phyloP scores from a whole-genome alignment of 768 basidiomycete genomes.

The Xerocomellus chrysenteron region DNA sequence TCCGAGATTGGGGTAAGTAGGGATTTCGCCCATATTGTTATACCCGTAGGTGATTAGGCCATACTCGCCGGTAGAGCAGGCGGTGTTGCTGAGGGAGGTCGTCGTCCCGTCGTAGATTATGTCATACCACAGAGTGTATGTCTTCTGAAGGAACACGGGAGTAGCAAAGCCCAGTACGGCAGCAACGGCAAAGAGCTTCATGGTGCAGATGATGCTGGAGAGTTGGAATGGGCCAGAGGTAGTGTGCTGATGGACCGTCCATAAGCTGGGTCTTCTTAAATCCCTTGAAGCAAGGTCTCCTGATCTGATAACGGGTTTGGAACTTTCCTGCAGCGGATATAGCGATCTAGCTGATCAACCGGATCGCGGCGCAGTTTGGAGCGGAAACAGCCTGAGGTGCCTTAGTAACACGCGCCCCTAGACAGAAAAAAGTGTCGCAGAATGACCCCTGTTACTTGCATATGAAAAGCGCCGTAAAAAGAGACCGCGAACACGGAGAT shows the following conservation, averaged over 20 bases:
- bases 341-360: too few species aligned
- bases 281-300: not conserved
- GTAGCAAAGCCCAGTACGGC: slow-evolving; percentile 7
- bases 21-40: not conserved
- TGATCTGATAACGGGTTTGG: not conserved
- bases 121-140: slow-evolving; percentile 44
- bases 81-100: slow-evolving; percentile 41
- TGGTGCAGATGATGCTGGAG: not conserved
- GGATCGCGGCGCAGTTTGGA: too few species aligned
- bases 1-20: not conserved
- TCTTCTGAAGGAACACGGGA: not conserved
- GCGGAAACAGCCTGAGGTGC: too few species aligned
- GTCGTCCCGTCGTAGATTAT: slow-evolving; percentile 45
- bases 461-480: too few species aligned
- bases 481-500: too few species aligned
- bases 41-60: slow-evolving; percentile 17
- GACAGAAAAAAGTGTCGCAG: too few species aligned
- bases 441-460: too few species aligned
- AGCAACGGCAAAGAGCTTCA: slow-evolving; percentile 3
- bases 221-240: not conserved
- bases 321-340: not conserved
- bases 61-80: slow-evolving; percentile 53
- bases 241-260: not conserved
- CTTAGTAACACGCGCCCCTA: too few species aligned
- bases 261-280: not conserved